Base-by-base conservation (phyloP, 495 filamentous ascomycete species). In the Xylaria venustula region DNA sequence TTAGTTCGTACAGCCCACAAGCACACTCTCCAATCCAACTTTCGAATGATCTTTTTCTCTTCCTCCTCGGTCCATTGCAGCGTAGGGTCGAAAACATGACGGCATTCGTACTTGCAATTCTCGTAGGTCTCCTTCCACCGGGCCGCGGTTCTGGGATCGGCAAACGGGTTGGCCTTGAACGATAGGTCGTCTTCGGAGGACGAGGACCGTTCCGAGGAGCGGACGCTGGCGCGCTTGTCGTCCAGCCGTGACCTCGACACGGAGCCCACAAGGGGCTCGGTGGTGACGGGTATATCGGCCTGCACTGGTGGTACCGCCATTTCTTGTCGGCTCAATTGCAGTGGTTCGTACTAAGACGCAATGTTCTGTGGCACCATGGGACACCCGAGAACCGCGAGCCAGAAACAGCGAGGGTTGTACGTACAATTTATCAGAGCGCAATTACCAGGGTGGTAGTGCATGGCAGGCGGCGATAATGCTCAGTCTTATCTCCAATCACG, bases 41-140 rank as follows among this genome's bases (percentile, higher is more conserved):
- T 85, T 20, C 83, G 68, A 8, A 86, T 61, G 8, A 87, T 42
- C 28, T 58, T 58, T 59, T 71, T 80, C 67, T 86, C 84, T 61
- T 87, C 84, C 51, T 79, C 72, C 8, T 74, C 65, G 0, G 77
- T 79, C 84, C 84, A 87, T 7, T 75, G 75, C 28, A 80, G 56
- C 7, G 71, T 74, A 8, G 84, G 77, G 44, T 86, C 83, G 56
- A 80, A 85, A 0, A 74, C 74, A 63, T 83, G 79, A 34, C 74
- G 69, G 54, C 81, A 81, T 48, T 82, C 79, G 50, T 76, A 82
- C 49, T 66, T 46, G 12, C 64, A 69, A 12, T 69, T 61, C 0
- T 73, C 64, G 42, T 73, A 73, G n/a, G 71, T 62, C 14, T 67
- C 54, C 40, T 64, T 62, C 66, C 69, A 73, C 20, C 68, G 63